These are phyloP conservation scores for Raffaelea albimanens DNA, from an alignment of 2,329 filamentous ascomycete genomes.

Conservation along the genomic window DNA sequence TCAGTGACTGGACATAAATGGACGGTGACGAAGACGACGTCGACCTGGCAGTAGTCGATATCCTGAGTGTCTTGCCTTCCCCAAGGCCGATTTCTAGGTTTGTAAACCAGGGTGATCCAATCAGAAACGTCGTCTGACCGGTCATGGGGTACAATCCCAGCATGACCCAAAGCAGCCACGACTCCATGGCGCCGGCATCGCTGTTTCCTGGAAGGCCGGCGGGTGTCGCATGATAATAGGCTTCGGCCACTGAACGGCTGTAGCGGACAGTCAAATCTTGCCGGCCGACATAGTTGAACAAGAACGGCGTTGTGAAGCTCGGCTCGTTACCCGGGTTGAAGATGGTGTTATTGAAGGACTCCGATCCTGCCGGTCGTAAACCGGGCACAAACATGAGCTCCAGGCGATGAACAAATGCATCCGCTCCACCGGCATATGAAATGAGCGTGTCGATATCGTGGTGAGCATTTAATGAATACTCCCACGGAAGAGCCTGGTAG, in stretches of 20 bases:
- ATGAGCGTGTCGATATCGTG: constrained; percentile 53
- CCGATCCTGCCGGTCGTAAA: constrained; percentile 27
- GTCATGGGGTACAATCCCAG: constrained; percentile 60
- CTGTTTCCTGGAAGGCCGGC: constrained; percentile 59
- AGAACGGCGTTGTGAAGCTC: constrained; percentile 56
- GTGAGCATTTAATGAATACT: constrained; percentile 60
- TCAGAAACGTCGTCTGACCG: constrained; percentile 57
- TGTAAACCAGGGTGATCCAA: constrained; percentile 54
- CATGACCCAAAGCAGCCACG: constrained; percentile 60
- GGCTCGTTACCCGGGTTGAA: constrained; percentile 49
- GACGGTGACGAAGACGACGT: constrained; percentile 12
- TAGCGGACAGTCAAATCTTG: constrained; percentile 52
- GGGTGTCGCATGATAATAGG: constrained; percentile 45
- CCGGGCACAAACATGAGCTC: constrained; percentile 50
- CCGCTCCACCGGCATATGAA: constrained; percentile 32
- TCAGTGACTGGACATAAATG: constrained; percentile 56
- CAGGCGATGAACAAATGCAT: constrained; percentile 46
- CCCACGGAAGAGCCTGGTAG: constrained; percentile 54
- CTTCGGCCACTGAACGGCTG: constrained; percentile 48
- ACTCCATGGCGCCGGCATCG: constrained; percentile 65
- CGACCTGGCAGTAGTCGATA: constrained; percentile 30
- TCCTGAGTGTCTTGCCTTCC: constrained; percentile 39
- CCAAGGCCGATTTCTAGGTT: constrained; percentile 51
- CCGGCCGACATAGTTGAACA: constrained; percentile 58
- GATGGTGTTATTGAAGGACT: constrained; percentile 37